Percentiles rank a stretch among this genome's conserved stretches.
phyloP scores from a whole-genome alignment of 768 basidiomycete species.

The Saitozyma sp. region DNA sequence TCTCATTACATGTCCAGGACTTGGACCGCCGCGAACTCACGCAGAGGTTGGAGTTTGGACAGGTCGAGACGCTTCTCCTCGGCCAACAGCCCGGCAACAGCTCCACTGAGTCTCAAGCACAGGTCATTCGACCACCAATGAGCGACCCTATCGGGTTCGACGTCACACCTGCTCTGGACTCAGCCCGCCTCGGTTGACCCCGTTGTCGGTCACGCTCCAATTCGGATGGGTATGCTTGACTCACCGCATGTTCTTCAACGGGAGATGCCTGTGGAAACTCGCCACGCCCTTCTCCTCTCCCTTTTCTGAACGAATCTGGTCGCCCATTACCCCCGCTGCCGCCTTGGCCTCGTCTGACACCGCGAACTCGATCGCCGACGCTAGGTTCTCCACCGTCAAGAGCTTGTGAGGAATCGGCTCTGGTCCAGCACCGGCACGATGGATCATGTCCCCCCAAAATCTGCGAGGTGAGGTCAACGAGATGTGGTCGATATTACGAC shows the following conservation, averaged over 20 bases:
- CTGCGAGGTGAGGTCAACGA: conserved; percentile 8
- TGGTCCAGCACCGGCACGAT: conserved; percentile 65
- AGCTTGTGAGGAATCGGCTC: conserved; percentile 62
- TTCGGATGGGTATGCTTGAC: conserved; percentile 4
- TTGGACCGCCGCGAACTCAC: conserved; percentile 48
- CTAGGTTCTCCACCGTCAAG: conserved; percentile 58
- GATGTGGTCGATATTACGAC: not conserved
- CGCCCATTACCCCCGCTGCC: conserved; percentile 59
- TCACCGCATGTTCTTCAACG: conserved; percentile 63
- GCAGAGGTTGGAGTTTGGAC: conserved; percentile 58
- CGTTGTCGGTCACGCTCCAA: not conserved
- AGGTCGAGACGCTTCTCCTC: conserved; percentile 58
- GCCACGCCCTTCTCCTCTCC: conserved; percentile 53
- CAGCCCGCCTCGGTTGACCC: not conserved
- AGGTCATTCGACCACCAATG: conserved; percentile 61
- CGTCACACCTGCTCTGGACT: conserved; percentile 56
- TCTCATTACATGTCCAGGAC: not conserved
- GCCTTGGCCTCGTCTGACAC: conserved; percentile 57
- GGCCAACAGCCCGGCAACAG: conserved; percentile 60
- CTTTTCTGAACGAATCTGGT: conserved; percentile 59
- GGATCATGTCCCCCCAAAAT: conserved; percentile 63
- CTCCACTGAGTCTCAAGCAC: conserved; percentile 60
- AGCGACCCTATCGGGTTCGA: conserved; percentile 59
- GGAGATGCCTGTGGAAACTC: conserved; percentile 64
- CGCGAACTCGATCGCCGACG: conserved; percentile 60